Evolutionary conservation across 129 eudicot species (phyloP).

Genomic region (Tagetes patula): DNA sequence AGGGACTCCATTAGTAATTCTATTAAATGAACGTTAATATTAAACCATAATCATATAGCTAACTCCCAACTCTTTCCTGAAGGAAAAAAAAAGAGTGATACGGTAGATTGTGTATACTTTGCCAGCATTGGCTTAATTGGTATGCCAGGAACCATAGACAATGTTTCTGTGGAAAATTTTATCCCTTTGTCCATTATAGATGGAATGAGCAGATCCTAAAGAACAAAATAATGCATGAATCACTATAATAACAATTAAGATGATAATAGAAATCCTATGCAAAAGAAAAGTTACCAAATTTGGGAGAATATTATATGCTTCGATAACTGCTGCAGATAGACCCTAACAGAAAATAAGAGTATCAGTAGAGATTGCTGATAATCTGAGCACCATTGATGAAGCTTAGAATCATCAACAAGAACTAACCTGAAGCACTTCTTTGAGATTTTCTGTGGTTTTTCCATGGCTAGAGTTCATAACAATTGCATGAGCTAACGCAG

Average conservation of each 20-base stretch:
- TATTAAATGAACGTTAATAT: constrained; percentile 19
- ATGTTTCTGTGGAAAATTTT: constrained; percentile 58
- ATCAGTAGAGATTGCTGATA: constrained; percentile 15
- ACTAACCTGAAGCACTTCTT: constrained; percentile 77
- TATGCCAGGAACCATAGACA: constrained; percentile 89
- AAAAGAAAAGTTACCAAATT: constrained; percentile 54
- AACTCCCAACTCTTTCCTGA: constrained; percentile 2
- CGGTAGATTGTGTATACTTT: constrained; percentile 47
- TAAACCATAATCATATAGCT: not conserved
- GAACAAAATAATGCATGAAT: constrained; percentile 15
- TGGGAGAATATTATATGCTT: constrained; percentile 89
- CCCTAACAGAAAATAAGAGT: constrained; percentile 42
- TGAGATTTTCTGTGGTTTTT: constrained; percentile 42
- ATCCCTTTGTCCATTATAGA: constrained; percentile 81
- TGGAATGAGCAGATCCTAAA: constrained; percentile 82
- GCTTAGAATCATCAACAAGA: not conserved
- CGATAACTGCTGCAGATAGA: constrained; percentile 71
- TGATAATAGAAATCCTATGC: constrained; percentile 8
- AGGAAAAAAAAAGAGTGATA: constrained; percentile 2
- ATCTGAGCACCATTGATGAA: not conserved
- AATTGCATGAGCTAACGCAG: constrained; percentile 95
- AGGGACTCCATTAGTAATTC: constrained; percentile 81
- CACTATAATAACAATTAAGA: not conserved
- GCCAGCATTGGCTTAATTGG: constrained; percentile 99
- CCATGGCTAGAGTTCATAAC: constrained; percentile 46